These are phyloP conservation scores for Aspergillus pseudotamarii DNA, from an alignment of 2,329 filamentous ascomycete genomes.

Conservation along the genomic window DNA sequence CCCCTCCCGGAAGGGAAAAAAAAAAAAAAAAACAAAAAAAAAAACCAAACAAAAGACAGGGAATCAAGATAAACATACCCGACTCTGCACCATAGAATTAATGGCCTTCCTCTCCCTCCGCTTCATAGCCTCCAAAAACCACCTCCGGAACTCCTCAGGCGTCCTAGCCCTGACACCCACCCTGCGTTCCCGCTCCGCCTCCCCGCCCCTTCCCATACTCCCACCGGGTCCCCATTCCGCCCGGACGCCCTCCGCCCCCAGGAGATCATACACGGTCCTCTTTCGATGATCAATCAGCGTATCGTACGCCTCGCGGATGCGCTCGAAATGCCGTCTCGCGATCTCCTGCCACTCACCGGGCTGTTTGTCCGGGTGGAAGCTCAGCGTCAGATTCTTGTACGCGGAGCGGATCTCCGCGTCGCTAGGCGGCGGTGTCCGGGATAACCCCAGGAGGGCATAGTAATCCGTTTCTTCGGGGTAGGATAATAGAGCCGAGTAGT, in stretches of 20 bases:
- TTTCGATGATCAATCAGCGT: conserved; percentile 46
- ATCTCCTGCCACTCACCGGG: conserved; percentile 40
- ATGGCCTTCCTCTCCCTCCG: conserved; percentile 40
- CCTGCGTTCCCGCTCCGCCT: conserved; percentile 28
- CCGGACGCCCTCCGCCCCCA: conserved; percentile 45
- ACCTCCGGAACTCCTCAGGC: conserved; percentile 43
- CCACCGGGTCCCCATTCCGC: conserved; percentile 41
- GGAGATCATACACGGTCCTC: conserved; percentile 46
- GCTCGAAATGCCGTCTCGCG: conserved; percentile 41
- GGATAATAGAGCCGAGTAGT: conserved; percentile 30
- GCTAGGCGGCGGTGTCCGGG: conserved; percentile 42
- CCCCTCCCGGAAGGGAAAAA: no score
- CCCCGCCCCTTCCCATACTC: conserved; percentile 34
- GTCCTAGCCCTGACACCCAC: conserved; percentile 43
- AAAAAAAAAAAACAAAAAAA: no score
- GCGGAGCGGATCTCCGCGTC: conserved; percentile 47
- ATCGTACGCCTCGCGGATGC: conserved; percentile 46
- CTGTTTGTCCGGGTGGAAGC: conserved; percentile 51
- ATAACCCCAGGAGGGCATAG: conserved; percentile 45
- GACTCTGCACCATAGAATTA: conserved; percentile 39
- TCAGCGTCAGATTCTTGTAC: conserved; percentile 46
- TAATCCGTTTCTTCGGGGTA: conserved; percentile 44
- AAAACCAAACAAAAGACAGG: neutral
- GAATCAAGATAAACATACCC: conserved; percentile 30
- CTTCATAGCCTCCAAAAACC: conserved; percentile 47